Evolutionary conservation across 2,329 filamentous ascomycete genomes (phyloP).

Genomic region (Fusarium vanettenii): DNA sequence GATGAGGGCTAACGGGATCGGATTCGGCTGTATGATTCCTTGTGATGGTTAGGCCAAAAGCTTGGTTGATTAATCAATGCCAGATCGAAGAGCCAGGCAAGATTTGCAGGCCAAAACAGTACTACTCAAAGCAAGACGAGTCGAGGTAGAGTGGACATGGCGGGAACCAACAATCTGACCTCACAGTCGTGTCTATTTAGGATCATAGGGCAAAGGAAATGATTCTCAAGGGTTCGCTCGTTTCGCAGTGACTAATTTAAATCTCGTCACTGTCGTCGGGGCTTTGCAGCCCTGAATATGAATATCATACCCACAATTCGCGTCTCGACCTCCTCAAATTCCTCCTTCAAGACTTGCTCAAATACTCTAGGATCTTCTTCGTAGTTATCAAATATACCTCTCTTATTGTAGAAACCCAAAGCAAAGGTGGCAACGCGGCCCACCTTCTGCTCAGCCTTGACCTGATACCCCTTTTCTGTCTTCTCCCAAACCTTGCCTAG

Average conservation of each 20-base stretch:
- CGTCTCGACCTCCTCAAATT: slow-evolving; percentile 16
- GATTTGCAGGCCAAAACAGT: not conserved
- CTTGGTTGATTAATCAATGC: not conserved
- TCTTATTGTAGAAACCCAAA: slow-evolving; percentile 8
- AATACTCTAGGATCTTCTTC: slow-evolving; percentile 10
- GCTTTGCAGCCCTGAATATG: slow-evolving; percentile 17
- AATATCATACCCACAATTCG: slow-evolving; percentile 16
- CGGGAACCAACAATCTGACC: not conserved
- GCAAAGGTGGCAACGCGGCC: slow-evolving; percentile 1
- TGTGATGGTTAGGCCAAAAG: not conserved
- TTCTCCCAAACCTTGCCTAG: slow-evolving; percentile 21
- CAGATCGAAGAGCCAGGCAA: not conserved
- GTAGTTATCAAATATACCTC: slow-evolving; percentile 14
- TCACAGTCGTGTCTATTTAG: not conserved
- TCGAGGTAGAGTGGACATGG: too few relatives aligned
- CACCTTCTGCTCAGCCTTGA: not conserved
- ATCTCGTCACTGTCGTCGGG: not conserved
- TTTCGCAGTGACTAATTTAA: not conserved
- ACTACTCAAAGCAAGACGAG: not conserved
- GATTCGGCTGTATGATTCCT: not conserved
- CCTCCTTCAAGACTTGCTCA: not conserved
- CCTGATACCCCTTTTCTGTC: not conserved
- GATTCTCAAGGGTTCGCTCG: too few relatives aligned
- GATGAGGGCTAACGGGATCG: not conserved
- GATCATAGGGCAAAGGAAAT: not conserved